Base-by-base conservation (phyloP, 179 eudicot species). In the Amaranthus tricolor region DNA sequence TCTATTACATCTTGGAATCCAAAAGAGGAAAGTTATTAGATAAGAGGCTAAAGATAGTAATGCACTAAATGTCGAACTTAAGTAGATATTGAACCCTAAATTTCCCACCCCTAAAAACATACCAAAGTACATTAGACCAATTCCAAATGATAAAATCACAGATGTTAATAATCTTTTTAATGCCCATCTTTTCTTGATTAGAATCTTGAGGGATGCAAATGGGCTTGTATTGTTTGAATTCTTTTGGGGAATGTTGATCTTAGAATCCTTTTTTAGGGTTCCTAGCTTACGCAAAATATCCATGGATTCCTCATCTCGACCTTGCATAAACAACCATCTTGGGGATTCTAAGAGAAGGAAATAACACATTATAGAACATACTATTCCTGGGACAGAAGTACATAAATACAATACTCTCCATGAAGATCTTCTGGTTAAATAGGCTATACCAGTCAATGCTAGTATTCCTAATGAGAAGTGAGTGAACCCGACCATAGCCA, bases 61-160 rank as follows among this genome's bases (percentile, higher is more conserved):
- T 7, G 74, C 68, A 54, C 66, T 51, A 40, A 79, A 63, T 62
- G 70, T 44, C 5, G 78, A 56, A 57, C 76, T 79, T 5, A 79
- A 74, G 75, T 79, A 79, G 62, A 79, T 65, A 5, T 75, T 43
- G 68, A 48, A 79, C 6, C 82, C 82, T 7, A 79, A 64, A 52
- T 79, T 64, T 12, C 68, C 82, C 6, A 79, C 72, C 6, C 82
- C 82, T 45, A 74, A 70, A 47, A 79, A 75, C 82, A 79, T 75
- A 56, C 76, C 79, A 75, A 70, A 75, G 62, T 69, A 70, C 75
- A 75, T 75, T 0, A 79, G 76, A 3, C 75, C 78, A 2, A 79
- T 65, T 6, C 78, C 82, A 70, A 79, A 79, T 5, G 78, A 62
- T 40, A 79, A n/a, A 2, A 79, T 3, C 75, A 79, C 70, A 1